phyloP scores from a whole-genome alignment of 2,329 filamentous ascomycete species.

The Beauveria sp. region DNA sequence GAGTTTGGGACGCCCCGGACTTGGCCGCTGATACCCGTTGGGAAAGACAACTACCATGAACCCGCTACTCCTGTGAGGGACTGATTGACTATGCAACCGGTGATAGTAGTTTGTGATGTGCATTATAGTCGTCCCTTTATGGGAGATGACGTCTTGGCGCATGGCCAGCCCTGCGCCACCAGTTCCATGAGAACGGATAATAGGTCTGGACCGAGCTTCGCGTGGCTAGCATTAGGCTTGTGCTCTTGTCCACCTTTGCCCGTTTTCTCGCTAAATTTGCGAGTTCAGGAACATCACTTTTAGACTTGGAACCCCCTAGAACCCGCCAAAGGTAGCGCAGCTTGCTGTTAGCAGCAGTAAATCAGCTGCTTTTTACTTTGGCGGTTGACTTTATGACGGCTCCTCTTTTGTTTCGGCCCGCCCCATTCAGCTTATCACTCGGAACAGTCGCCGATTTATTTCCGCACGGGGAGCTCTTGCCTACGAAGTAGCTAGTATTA shows the following conservation, averaged over 20 bases:
- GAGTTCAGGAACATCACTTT: not conserved
- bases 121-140: no score
- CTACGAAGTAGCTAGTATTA: not conserved
- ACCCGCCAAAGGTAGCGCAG: no score
- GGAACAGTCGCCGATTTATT: not conserved
- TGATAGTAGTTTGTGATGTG: no score
- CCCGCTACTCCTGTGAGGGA: no score
- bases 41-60: no score
- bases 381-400: not conserved
- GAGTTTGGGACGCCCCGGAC: not conserved
- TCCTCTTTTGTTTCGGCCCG: not conserved
- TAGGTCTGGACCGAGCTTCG: no score
- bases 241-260: not conserved
- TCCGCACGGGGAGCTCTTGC: not conserved
- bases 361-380: no score
- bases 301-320: no score
- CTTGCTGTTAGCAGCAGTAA: no score
- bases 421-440: not conserved
- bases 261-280: not conserved
- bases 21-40: not conserved
- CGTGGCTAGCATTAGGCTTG: no score
- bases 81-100: no score
- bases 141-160: no score
- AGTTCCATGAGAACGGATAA: not conserved
- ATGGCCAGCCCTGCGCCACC: not conserved